Evolutionary conservation across 2,329 filamentous ascomycete genomes (phyloP).

Genomic region (Sphaerulina vaccinii): DNA sequence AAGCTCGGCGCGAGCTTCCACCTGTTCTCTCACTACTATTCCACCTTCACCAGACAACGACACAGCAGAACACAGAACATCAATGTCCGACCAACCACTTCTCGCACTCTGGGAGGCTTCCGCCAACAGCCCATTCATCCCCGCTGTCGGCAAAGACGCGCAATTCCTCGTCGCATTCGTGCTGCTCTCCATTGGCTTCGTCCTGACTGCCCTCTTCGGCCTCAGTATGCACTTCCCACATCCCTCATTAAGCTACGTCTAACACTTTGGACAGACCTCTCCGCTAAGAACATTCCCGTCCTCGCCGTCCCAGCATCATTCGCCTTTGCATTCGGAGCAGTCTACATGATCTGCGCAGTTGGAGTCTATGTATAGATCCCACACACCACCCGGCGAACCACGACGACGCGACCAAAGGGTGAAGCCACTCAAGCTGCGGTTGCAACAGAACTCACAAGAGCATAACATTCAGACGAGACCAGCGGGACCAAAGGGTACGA

Average conservation of each 20-base stretch:
- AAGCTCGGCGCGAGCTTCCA: conserved; percentile 7
- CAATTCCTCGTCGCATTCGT: conserved; percentile 81
- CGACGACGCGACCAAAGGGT: conserved; percentile 2
- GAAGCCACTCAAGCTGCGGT: conserved; percentile 3
- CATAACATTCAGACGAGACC: not conserved
- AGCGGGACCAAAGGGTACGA: not conserved
- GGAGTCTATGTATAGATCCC: conserved; percentile 85
- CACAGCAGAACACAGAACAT: conserved; percentile 3
- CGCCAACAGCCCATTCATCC: conserved; percentile 79
- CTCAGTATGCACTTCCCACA: conserved; percentile 62
- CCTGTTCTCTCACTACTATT: conserved; percentile 2
- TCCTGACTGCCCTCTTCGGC: conserved; percentile 76
- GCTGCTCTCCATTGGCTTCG: conserved; percentile 67
- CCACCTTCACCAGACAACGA: not conserved
- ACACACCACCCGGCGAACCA: conserved; percentile 12
- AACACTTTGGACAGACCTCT: conserved; percentile 64
- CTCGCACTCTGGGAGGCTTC: conserved; percentile 91
- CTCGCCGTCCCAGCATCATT: conserved; percentile 84
- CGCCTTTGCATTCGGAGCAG: conserved; percentile 85
- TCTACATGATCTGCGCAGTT: conserved; percentile 98
- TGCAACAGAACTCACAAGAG: not conserved
- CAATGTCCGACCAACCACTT: conserved; percentile 74
- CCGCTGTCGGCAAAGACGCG: conserved; percentile 73
- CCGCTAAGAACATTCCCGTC: conserved; percentile 70
- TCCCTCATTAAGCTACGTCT: conserved; percentile 19